Evolutionary conservation across 2,329 filamentous ascomycete species (phyloP).

Genomic region (Aureobasidium sp.): DNA sequence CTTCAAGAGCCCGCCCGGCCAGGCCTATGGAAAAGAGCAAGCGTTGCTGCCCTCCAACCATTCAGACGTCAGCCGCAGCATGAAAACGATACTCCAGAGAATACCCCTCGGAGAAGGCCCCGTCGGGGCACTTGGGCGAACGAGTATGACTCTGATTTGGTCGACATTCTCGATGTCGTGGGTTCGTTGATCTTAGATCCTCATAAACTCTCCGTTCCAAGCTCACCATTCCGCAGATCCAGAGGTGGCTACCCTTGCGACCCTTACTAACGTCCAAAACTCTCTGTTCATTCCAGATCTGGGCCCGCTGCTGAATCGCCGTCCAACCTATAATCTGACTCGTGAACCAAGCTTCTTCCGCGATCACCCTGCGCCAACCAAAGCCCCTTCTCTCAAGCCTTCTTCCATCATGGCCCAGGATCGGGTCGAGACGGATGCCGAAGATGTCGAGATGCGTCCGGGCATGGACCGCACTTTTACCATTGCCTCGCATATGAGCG

Average conservation of each 20-base stretch:
- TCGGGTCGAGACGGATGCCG: slow-evolving; percentile 13
- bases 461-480: slow-evolving; percentile 24
- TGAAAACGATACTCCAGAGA: background rate
- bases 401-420: slow-evolving; percentile 7
- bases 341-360: slow-evolving; percentile 33
- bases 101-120: background rate
- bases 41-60: slow-evolving; percentile 2
- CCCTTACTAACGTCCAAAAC: slow-evolving; percentile 83
- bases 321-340: slow-evolving; percentile 69
- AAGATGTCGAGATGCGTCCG: slow-evolving; percentile 2
- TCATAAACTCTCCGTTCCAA: background rate
- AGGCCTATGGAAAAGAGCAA: slow-evolving; percentile 9
- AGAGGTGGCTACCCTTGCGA: slow-evolving; percentile 74
- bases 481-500: slow-evolving; percentile 60
- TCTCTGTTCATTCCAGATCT: slow-evolving; percentile 79
- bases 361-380: slow-evolving; percentile 1
- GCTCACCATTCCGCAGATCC: slow-evolving; percentile 52
- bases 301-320: slow-evolving; percentile 66
- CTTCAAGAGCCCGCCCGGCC: background rate
- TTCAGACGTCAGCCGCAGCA: background rate
- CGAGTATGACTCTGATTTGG: slow-evolving; percentile 57
- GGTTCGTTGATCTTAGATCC: slow-evolving; percentile 40
- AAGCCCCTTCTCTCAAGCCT: slow-evolving; percentile 22
- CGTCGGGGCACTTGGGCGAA: slow-evolving; percentile 4
- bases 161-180: slow-evolving; percentile 62